Evolutionary conservation across 2,329 filamentous ascomycete species (phyloP).

Genomic region (Calonectria pseudoturangicola): DNA sequence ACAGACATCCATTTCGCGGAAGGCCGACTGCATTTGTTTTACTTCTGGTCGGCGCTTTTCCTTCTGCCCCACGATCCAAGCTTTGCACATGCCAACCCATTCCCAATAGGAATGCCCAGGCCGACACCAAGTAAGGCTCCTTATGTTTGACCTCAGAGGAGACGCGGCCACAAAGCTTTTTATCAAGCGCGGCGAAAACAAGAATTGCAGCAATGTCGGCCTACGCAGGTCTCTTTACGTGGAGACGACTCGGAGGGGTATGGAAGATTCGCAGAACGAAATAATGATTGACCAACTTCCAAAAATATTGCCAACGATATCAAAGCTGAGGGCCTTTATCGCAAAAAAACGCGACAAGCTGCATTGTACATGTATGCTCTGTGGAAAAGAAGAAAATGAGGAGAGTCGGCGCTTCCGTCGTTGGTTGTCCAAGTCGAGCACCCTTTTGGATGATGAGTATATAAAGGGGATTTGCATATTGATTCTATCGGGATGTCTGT

Average conservation of each 20-base stretch:
- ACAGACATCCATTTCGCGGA: no score
- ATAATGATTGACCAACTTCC: neutral
- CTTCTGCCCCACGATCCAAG: neutral
- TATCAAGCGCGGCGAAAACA: neutral
- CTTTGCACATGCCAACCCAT: neutral
- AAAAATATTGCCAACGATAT: neutral
- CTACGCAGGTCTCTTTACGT: neutral
- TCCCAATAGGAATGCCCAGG: neutral
- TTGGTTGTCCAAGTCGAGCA: neutral
- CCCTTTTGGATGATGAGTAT: no score
- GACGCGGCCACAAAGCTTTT: neutral
- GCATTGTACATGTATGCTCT: neutral
- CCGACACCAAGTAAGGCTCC: neutral
- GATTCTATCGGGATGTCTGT: neutral
- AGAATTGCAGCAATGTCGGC: neutral
- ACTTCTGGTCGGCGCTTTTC: no score
- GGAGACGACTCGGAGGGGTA: neutral
- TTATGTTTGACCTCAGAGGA: neutral
- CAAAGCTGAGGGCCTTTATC: neutral
- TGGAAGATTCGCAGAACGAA: neutral
- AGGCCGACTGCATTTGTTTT: no score
- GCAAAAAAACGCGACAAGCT: neutral
- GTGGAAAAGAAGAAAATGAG: neutral
- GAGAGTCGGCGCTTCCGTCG: neutral
- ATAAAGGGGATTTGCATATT: neutral